These are phyloP conservation scores for Fonsecaea pugnacius DNA, from an alignment of 2,329 filamentous ascomycete species.

Conservation along the genomic window DNA sequence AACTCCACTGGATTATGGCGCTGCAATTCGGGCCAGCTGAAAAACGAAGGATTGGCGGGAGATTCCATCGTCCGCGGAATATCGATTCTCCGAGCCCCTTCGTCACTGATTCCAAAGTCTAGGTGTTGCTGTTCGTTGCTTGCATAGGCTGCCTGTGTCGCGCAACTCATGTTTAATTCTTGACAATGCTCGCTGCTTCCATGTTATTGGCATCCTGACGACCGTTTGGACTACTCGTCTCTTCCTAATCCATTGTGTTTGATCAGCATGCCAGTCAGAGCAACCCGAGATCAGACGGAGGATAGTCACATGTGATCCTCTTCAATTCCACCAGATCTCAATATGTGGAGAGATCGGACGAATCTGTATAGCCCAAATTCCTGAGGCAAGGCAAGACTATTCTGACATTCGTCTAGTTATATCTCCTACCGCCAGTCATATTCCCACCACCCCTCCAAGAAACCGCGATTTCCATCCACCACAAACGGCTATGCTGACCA, in stretches of 20 bases:
- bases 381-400: constrained; percentile 25
- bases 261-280: constrained; percentile 27
- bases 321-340: constrained; percentile 51
- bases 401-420: constrained; percentile 66
- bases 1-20: constrained; percentile 5
- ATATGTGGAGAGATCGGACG: constrained; percentile 99
- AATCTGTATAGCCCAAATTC: constrained; percentile 73
- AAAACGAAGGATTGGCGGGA: constrained; percentile 7
- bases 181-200: constrained; percentile 1
- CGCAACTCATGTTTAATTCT: neutral
- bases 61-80: neutral
- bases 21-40: constrained; percentile 10
- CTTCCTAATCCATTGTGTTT: neutral
- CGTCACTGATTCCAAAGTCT: neutral
- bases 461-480: constrained; percentile 68
- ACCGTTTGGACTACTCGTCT: neutral
- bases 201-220: neutral
- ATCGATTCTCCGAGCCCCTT: constrained; percentile 19
- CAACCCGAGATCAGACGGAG: constrained; percentile 3
- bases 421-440: constrained; percentile 99
- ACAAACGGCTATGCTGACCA: constrained; percentile 66
- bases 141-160: constrained; percentile 1
- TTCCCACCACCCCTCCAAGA: constrained; percentile 88
- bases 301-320: constrained; percentile 24
- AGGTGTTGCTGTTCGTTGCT: neutral